Conservation (phyloP, 1,284 basidiomycete species). For the Amylostereum areolatum region DNA sequence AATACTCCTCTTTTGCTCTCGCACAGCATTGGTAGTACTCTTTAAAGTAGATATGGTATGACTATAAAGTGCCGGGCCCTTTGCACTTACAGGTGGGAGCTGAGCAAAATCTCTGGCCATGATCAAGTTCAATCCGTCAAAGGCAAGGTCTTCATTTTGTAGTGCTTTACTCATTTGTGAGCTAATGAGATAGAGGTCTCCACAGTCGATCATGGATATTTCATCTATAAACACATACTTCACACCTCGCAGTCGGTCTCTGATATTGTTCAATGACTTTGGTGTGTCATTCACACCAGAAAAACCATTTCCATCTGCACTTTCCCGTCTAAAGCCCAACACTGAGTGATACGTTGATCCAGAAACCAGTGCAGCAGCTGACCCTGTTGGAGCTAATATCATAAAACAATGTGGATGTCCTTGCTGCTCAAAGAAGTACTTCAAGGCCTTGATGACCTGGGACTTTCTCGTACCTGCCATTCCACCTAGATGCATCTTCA, state of each 20-base stretch:
- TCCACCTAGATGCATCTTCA: slow-evolving; percentile 31
- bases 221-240: slow-evolving; percentile 32
- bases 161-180: slow-evolving; percentile 8
- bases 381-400: slow-evolving; percentile 31
- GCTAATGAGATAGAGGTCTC: slow-evolving; percentile 20
- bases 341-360: slow-evolving; percentile 33
- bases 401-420: slow-evolving; percentile 22
- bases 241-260: slow-evolving; percentile 18
- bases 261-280: slow-evolving; percentile 2
- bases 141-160: slow-evolving; percentile 12
- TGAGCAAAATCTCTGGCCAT: slow-evolving; percentile 25
- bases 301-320: too few relatives aligned
- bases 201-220: slow-evolving; percentile 29
- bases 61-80: slow-evolving; percentile 15
- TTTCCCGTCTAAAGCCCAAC: slow-evolving; percentile 24
- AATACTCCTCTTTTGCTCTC: slow-evolving; percentile 20
- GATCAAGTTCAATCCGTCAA: slow-evolving; percentile 19
- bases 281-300: background rate
- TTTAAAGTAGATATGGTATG: slow-evolving; percentile 7
- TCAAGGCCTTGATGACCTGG: slow-evolving; percentile 32
- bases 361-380: slow-evolving; percentile 27
- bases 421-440: slow-evolving; percentile 20
- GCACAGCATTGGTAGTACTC: background rate
- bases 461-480: slow-evolving; percentile 38
- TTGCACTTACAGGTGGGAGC: slow-evolving; percentile 13